Conservation (phyloP, 1,284 basidiomycete genomes). For the Thecaphora thlaspeos region DNA sequence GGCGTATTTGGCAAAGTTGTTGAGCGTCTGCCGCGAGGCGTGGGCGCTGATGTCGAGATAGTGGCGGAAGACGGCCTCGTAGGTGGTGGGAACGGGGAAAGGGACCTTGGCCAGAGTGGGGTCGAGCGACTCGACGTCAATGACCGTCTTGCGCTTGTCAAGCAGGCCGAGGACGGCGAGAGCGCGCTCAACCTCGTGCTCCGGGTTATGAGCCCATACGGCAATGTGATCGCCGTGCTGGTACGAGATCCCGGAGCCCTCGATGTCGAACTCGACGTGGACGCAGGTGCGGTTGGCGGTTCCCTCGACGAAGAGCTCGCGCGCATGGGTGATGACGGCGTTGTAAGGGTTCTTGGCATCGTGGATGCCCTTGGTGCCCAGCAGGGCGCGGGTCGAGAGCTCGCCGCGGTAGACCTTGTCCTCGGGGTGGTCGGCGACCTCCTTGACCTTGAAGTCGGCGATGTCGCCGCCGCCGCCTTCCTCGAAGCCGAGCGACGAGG, state of each 20-base stretch:
- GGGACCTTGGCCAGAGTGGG: slow-evolving; percentile 97
- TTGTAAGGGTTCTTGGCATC: slow-evolving; percentile 96
- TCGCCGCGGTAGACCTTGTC: slow-evolving; percentile 55
- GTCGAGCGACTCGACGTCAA: slow-evolving; percentile 87
- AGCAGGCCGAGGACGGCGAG: slow-evolving; percentile 80
- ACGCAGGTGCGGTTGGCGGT: slow-evolving; percentile 82
- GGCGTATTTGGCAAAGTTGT: slow-evolving; percentile 80
- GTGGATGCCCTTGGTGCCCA: slow-evolving; percentile 79
- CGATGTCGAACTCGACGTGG: slow-evolving; percentile 90
- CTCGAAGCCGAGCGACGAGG: slow-evolving; percentile 78
- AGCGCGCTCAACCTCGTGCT: slow-evolving; percentile 84
- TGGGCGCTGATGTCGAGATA: slow-evolving; percentile 94
- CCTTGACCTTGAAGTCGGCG: slow-evolving; percentile 89
- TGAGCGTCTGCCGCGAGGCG: slow-evolving; percentile 88
- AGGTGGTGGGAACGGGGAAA: slow-evolving; percentile 95
- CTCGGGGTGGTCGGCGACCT: slow-evolving; percentile 63
- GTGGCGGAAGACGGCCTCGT: slow-evolving; percentile 87
- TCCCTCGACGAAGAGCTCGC: slow-evolving; percentile 77
- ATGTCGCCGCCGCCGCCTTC: slow-evolving; percentile 93
- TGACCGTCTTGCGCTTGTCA: slow-evolving; percentile 69
- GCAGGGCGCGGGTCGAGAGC: slow-evolving; percentile 71
- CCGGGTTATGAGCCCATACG: slow-evolving; percentile 93
- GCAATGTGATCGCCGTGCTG: slow-evolving; percentile 98
- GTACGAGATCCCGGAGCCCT: slow-evolving; percentile 94
- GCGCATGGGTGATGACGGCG: slow-evolving; percentile 73